These are phyloP conservation scores for Schwanniomyces vanrijiae DNA, from an alignment of 805 yeast species.

Conservation along the genomic window DNA sequence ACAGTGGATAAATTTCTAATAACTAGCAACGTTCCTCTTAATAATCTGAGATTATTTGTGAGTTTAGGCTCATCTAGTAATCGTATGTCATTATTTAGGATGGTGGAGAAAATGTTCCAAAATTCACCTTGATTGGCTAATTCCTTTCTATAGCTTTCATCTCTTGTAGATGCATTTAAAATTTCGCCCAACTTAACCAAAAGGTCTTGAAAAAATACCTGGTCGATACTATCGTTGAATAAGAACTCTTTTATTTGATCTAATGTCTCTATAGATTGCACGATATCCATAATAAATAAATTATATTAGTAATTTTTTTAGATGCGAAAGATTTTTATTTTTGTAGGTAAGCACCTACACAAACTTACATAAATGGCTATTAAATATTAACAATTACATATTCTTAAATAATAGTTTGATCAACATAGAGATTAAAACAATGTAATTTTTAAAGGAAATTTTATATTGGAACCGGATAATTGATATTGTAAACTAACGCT, in stretches of 20 bases:
- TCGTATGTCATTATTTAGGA: slow-evolving; percentile 8
- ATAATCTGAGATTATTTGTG: slow-evolving; percentile 25
- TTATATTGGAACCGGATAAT: slow-evolving; percentile 37
- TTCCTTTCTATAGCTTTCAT: slow-evolving; percentile 5
- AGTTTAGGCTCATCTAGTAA: slow-evolving; percentile 1
- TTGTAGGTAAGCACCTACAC: background rate
- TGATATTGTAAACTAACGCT: slow-evolving; percentile 30
- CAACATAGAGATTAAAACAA: slow-evolving; percentile 29
- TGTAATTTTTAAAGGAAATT: slow-evolving; percentile 37
- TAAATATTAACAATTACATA: background rate
- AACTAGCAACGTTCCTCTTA: slow-evolving; percentile 50
- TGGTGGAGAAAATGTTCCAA: slow-evolving; percentile 4
- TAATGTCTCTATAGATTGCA: background rate
- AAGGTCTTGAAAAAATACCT: background rate
- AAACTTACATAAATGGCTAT: background rate
- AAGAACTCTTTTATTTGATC: background rate
- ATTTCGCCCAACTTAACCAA: slow-evolving; percentile 5
- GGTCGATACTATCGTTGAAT: background rate
- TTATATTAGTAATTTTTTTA: background rate
- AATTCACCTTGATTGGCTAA: slow-evolving; percentile 5
- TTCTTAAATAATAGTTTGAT: slow-evolving; percentile 9
- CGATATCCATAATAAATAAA: background rate
- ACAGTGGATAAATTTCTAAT: slow-evolving; percentile 45
- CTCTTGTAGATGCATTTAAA: slow-evolving; percentile 4
- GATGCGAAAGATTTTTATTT: background rate